Evolutionary conservation across 2,329 filamentous ascomycete genomes (phyloP).

Genomic region (Xylariaceae sp.): DNA sequence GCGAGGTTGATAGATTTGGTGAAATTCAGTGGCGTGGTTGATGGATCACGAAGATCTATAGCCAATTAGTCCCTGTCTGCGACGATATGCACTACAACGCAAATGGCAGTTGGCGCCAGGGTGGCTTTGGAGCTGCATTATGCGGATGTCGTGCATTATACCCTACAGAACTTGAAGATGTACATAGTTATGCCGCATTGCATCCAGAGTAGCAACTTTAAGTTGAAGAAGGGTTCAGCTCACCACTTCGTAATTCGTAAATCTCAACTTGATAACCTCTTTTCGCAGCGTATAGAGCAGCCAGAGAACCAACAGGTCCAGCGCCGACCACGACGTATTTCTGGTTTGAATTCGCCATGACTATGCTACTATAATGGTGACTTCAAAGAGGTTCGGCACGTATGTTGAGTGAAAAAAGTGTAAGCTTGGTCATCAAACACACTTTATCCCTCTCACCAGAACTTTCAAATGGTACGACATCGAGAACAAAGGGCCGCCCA

Average conservation of each 20-base stretch:
- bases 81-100: not conserved
- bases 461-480: no score
- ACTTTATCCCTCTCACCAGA: no score
- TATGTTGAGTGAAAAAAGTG: no score
- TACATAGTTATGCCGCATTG: not conserved
- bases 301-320: slow-evolving; percentile 90
- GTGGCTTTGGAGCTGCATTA: no score
- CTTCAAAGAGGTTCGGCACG: no score
- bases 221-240: slow-evolving; percentile 42
- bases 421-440: no score
- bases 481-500: no score
- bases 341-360: slow-evolving; percentile 46
- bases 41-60: slow-evolving; percentile 83
- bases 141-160: slow-evolving; percentile 9
- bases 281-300: slow-evolving; percentile 89
- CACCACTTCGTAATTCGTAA: slow-evolving; percentile 92
- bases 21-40: slow-evolving; percentile 88
- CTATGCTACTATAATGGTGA: no score
- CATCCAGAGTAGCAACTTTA: no score
- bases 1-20: slow-evolving; percentile 99
- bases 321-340: slow-evolving; percentile 88
- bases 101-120: not conserved
- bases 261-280: slow-evolving; percentile 90
- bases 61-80: slow-evolving; percentile 19
- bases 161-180: no score